Evolutionary conservation across 495 filamentous ascomycete genomes (phyloP), one percentile per base, ranked within the genome.

Genomic region (Bathelium albidoporum): DNA sequence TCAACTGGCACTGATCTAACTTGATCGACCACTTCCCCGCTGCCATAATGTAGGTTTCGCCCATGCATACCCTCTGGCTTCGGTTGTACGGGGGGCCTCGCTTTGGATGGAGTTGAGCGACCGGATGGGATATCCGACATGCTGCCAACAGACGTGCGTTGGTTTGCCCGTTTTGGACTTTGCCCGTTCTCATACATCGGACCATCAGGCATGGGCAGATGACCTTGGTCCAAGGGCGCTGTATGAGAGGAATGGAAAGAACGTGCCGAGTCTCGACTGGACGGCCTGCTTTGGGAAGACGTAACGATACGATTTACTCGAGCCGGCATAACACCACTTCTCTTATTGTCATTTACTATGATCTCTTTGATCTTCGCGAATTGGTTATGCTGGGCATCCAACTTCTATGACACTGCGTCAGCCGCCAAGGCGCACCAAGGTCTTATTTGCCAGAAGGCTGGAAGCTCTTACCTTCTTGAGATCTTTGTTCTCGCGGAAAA

Each of bases 301-400:
- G 22, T 16, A n/a, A 55, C 24, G 5, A 43, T 59, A 62, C 60
- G 20, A 16, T 26, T 18, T 18, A 32, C 14, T 9, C 18, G 9
- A 9, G 66, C 68, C 0, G 79, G 78, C 53, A 66, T 64, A 2
- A 82, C 73, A 10, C 85, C 84, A 34, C 72, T 83, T 60, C 76
- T 77, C 24, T 68, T 66, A 67, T 90, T 90, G 67, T 91, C 83
- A 32, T 83, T 82, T 59, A 82, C 80, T 66, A 93, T 92, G 29
- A 84, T 78, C 1, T 82, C 73, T 72, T 87, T 88, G 62, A 90
- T 84, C 29, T 76, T 71, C 29, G 79, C 73, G 69, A 87, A 89
- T 58, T 77, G 77, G 44, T 69, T 65, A 36, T 79, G 68, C 58
- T 74, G 69, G 12, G 69, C 58, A 26, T 70, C 68, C 11, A 81